Evolutionary conservation across 2,329 filamentous ascomycete species (phyloP), one percentile per base, ranked within the genome.

Genomic region (Tolypocladium cylindrosporum): DNA sequence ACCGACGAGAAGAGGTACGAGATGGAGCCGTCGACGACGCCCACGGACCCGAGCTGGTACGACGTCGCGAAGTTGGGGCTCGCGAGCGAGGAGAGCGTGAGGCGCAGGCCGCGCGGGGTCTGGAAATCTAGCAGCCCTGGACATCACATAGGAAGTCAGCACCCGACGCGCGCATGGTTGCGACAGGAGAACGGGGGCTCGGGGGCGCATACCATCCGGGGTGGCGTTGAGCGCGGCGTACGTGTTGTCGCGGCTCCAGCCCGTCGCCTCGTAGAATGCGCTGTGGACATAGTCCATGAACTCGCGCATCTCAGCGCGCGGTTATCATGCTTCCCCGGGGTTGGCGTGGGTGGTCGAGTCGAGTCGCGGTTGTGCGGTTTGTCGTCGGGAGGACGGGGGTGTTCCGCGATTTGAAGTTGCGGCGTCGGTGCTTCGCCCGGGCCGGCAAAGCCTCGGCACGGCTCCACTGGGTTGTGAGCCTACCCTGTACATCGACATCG

Each of bases 211-310:
- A 89, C 88, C 89, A 77, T 91, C 84, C 54, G 90, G 85, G 4
- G 91, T 95, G 59, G 88, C 86, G 65, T 91, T 96, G 68, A 97
- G 79, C 63, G 87, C 85, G 65, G 90, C 87, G 76, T 97, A 97
- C 60, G 90, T 94, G 74, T 96, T 96, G 78, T 97, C 91, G 68
- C 85, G 81, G 70, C 92, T 89, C 92, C 92, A 97, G 71, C 88
- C 83, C 52, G 91, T 92, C 58, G 89, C 87, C 71, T 89, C 82
- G 72, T 91, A 90, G 76, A 96, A 97, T 68, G 90, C 89, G 75
- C 88, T 83, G 75, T 96, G 91, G 77, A 97, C 88, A 78, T 95
- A 93, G 76, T 96, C 91, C 90, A 97, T 96, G 79, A 96, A 97
- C 76, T 92, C 88, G 77, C 94, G 86, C 92, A 97, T 97, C 57